These are phyloP conservation scores for Stagonosporopsis vannaccii DNA, from an alignment of 2,329 filamentous ascomycete genomes.

Conservation along the genomic window DNA sequence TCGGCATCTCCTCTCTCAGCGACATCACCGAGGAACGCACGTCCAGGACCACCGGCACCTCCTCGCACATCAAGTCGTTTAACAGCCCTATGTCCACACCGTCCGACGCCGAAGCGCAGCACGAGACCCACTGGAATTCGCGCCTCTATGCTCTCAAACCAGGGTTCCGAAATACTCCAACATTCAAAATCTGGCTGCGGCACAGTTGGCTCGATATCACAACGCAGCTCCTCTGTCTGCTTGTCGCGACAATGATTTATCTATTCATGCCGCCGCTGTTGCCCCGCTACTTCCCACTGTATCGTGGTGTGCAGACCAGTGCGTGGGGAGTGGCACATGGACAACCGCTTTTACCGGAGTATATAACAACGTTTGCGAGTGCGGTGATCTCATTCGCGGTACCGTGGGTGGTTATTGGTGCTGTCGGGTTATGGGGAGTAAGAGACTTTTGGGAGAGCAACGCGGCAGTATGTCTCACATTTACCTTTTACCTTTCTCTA, in stretches of 20 bases:
- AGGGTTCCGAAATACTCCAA: constrained; percentile 22
- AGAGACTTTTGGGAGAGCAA: constrained; percentile 59
- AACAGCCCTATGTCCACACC: not conserved
- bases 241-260: constrained; percentile 54
- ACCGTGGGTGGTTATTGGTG: constrained; percentile 67
- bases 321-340: constrained; percentile 62
- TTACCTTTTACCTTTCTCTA: no score
- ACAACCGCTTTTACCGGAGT: constrained; percentile 72
- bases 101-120: not conserved
- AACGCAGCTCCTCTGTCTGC: constrained; percentile 68
- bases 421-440: constrained; percentile 67
- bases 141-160: constrained; percentile 6
- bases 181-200: constrained; percentile 22
- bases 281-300: constrained; percentile 63
- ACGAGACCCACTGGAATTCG: not conserved
- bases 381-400: constrained; percentile 69
- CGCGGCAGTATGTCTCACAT: constrained; percentile 58
- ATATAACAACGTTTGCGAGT: constrained; percentile 71
- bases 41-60: not conserved
- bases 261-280: constrained; percentile 60
- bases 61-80: not conserved
- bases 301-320: constrained; percentile 18
- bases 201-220: constrained; percentile 64
- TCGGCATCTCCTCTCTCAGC: constrained; percentile 1
- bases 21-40: constrained; percentile 7